Percentiles rank a stretch among this genome's conserved stretches.
Conservation (phyloP, 2,329 filamentous ascomycete species). For the Aspergillus jensenii region DNA sequence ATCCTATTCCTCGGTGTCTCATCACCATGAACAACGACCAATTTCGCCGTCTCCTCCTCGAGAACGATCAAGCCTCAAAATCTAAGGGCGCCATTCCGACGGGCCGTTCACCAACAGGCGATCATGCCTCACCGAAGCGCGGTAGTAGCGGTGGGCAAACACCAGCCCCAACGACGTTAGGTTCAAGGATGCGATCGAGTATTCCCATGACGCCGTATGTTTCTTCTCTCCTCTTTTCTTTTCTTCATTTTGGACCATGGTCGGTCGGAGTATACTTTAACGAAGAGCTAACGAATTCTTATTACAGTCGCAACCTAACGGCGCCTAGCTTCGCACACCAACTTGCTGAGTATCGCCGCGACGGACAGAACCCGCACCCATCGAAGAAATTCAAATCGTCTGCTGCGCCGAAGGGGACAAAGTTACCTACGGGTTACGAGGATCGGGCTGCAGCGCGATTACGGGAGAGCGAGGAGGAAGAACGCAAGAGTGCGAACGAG, state of each 20-base stretch:
- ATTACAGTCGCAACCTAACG: slow-evolving; percentile 62
- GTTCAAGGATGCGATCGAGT: slow-evolving; percentile 74
- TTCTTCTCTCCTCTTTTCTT: neutral
- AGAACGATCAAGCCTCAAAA: slow-evolving; percentile 36
- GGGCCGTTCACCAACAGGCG: neutral
- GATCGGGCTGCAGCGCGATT: slow-evolving; percentile 71
- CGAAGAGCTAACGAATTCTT: neutral
- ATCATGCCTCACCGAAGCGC: slow-evolving; percentile 6
- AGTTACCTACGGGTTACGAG: slow-evolving; percentile 75
- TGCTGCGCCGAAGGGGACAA: slow-evolving; percentile 78
- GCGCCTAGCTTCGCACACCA: slow-evolving; percentile 78
- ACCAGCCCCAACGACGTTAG: slow-evolving; percentile 59
- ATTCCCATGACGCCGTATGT: slow-evolving; percentile 93
- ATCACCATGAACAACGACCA: slow-evolving; percentile 86
- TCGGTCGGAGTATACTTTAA: too few relatives aligned
- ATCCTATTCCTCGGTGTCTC: neutral
- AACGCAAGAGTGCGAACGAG: slow-evolving; percentile 48
- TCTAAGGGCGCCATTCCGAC: slow-evolving; percentile 17
- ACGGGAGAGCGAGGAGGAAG: slow-evolving; percentile 49
- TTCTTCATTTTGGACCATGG: neutral
- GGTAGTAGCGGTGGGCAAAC: slow-evolving; percentile 18
- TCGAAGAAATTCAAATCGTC: slow-evolving; percentile 73
- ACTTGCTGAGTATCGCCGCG: slow-evolving; percentile 70
- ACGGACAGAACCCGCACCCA: slow-evolving; percentile 48
- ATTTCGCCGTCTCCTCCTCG: slow-evolving; percentile 76